These are phyloP conservation scores for Aspergillus kassunensis DNA, from an alignment of 495 filamentous ascomycete species.

Conservation along the genomic window DNA sequence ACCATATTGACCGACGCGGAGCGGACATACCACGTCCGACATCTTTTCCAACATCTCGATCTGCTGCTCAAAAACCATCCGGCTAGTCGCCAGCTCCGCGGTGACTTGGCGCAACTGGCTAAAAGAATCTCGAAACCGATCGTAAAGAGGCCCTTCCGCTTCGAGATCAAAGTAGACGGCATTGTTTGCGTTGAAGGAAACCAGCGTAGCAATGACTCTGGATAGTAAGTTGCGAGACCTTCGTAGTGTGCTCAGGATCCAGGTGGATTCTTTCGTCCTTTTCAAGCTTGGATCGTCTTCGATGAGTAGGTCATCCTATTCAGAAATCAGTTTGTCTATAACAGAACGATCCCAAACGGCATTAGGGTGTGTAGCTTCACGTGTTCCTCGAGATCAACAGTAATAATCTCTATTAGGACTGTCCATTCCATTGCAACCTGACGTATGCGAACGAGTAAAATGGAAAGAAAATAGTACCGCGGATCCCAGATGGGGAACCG, in stretches of 20 bases:
- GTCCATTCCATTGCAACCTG: constrained; percentile 7
- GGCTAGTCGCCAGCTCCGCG: not conserved
- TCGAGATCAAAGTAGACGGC: constrained; percentile 2
- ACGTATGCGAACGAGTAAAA: not conserved
- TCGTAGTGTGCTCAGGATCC: not conserved
- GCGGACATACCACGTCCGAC: not conserved
- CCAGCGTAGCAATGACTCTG: not conserved
- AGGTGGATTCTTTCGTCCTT: constrained; percentile 2
- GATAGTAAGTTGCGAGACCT: not conserved
- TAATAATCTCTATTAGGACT: not conserved
- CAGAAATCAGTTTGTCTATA: not conserved
- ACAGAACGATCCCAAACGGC: too few species aligned
- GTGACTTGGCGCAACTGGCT: not conserved
- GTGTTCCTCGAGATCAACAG: not conserved
- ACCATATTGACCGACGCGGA: not conserved
- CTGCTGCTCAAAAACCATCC: constrained; percentile 3
- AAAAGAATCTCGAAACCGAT: not conserved
- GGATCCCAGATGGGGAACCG: not conserved
- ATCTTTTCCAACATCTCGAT: constrained; percentile 7
- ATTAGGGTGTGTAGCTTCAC: too few species aligned
- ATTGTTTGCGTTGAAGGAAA: not conserved
- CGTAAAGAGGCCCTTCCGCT: not conserved
- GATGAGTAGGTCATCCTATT: not conserved
- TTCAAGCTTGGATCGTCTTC: not conserved
- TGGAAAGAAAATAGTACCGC: not conserved